Evolutionary conservation across 306 rosid species (phyloP).

Genomic region (Vachellia collinsii): DNA sequence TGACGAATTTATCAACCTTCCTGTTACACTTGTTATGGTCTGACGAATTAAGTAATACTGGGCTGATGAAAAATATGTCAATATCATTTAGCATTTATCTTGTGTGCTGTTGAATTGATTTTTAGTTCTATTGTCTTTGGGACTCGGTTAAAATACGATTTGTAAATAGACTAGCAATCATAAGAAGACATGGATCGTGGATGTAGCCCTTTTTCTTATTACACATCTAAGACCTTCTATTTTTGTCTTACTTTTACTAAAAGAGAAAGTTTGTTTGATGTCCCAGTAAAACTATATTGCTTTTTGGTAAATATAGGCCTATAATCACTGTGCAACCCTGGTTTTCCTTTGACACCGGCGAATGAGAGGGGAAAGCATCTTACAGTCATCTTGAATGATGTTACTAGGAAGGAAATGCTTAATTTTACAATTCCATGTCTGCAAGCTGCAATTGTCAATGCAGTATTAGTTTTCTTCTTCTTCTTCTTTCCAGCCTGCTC

Average conservation of each 20-base stretch:
- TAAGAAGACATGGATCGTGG: background rate
- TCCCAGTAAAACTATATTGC: background rate
- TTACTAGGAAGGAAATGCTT: background rate
- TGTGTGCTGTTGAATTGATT: too few relatives aligned
- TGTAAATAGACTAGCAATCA: constrained; percentile 10
- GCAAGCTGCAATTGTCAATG: background rate
- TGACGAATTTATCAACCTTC: too few relatives aligned
- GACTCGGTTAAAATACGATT: background rate
- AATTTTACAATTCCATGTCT: background rate
- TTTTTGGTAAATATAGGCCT: background rate
- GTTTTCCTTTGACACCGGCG: background rate
- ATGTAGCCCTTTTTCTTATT: background rate
- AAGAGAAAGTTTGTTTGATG: background rate
- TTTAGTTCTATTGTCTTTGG: too few relatives aligned
- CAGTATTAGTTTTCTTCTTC: background rate
- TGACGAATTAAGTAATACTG: too few relatives aligned
- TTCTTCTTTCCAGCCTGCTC: background rate
- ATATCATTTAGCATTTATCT: too few relatives aligned
- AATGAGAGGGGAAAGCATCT: background rate
- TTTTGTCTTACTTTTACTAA: background rate
- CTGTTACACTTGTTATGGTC: too few relatives aligned
- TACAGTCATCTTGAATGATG: background rate
- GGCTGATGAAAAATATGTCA: too few relatives aligned
- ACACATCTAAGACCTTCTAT: background rate
- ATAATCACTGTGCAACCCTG: background rate